These are phyloP conservation scores for Mycena citricolor DNA, from an alignment of 1,284 basidiomycete genomes.

Conservation along the genomic window DNA sequence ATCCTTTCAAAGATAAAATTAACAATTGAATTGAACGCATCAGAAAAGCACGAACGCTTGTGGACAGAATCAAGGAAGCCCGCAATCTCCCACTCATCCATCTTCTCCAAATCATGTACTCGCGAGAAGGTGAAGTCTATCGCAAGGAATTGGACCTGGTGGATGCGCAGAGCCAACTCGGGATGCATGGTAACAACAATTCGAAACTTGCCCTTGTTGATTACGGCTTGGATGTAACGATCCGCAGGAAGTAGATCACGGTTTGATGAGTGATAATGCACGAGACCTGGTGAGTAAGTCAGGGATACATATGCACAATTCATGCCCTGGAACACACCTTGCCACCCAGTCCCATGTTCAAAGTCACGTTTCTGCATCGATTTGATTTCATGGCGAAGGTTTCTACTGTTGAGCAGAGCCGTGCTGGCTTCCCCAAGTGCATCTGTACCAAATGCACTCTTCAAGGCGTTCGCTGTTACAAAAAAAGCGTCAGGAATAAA, in stretches of 20 bases:
- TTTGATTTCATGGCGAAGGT: too few species aligned
- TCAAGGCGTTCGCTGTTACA: too few species aligned
- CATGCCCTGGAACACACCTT: too few species aligned
- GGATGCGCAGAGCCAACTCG: conserved; percentile 9
- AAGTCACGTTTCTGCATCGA: too few species aligned
- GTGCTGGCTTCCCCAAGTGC: too few species aligned
- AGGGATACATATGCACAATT: too few species aligned
- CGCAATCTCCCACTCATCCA: conserved; percentile 22
- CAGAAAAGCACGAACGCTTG: conserved; percentile 5
- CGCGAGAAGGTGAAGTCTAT: conserved; percentile 23
- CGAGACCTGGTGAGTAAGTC: too few species aligned
- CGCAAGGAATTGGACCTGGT: conserved; percentile 7
- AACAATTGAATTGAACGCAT: neutral
- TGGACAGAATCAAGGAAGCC: conserved; percentile 4
- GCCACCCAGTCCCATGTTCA: too few species aligned
- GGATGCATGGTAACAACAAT: conserved; percentile 17
- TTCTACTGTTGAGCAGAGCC: too few species aligned
- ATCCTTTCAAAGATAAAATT: conserved; percentile 5
- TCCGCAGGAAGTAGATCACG: neutral
- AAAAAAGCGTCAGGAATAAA: too few species aligned
- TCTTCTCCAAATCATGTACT: conserved; percentile 13
- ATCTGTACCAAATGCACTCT: too few species aligned
- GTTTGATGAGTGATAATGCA: too few species aligned
- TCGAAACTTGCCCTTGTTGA: neutral
- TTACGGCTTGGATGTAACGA: conserved; percentile 1